Evolutionary conservation across 345 rosid genomes (phyloP).

Genomic region (Salix brachista): DNA sequence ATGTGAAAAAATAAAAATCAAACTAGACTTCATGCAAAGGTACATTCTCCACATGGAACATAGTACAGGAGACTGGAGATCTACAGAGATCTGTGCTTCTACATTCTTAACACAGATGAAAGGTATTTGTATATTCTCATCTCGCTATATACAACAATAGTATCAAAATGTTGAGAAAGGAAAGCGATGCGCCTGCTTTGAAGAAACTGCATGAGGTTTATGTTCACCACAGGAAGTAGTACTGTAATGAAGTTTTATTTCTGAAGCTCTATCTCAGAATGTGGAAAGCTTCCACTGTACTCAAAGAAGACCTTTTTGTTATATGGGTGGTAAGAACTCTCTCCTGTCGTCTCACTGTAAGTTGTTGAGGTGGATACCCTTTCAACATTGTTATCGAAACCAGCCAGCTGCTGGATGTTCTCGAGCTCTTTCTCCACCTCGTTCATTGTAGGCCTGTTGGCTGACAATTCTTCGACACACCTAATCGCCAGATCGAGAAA

Average conservation of each 20-base stretch:
- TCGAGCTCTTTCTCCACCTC: conserved; percentile 77
- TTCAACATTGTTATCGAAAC: conserved; percentile 52
- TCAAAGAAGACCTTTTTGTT: conserved; percentile 18
- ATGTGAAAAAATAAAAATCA: too few relatives aligned
- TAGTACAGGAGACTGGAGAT: too few relatives aligned
- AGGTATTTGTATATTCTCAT: too few relatives aligned
- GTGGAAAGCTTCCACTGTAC: conserved; percentile 14
- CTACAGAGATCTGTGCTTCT: too few relatives aligned
- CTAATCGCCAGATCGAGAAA: conserved; percentile 1
- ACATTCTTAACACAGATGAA: too few relatives aligned
- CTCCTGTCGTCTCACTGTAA: conserved; percentile 36
- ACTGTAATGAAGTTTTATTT: background rate
- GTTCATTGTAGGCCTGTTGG: conserved; percentile 64
- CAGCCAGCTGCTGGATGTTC: conserved; percentile 53
- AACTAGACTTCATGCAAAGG: too few relatives aligned
- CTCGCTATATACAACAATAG: too few relatives aligned
- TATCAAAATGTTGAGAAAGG: too few relatives aligned
- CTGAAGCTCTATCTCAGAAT: conserved; percentile 5
- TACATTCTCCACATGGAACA: too few relatives aligned
- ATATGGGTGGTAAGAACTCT: conserved; percentile 37
- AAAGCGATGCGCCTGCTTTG: too few relatives aligned
- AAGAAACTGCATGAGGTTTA: too few relatives aligned
- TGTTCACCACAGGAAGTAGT: background rate
- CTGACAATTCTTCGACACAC: conserved; percentile 61
- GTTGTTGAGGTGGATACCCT: conserved; percentile 54